A percentile compares a stretch with the other conserved stretches of the same genome.
Conservation (phyloP, 1,284 basidiomycete species). For the Vanrija humicola region DNA sequence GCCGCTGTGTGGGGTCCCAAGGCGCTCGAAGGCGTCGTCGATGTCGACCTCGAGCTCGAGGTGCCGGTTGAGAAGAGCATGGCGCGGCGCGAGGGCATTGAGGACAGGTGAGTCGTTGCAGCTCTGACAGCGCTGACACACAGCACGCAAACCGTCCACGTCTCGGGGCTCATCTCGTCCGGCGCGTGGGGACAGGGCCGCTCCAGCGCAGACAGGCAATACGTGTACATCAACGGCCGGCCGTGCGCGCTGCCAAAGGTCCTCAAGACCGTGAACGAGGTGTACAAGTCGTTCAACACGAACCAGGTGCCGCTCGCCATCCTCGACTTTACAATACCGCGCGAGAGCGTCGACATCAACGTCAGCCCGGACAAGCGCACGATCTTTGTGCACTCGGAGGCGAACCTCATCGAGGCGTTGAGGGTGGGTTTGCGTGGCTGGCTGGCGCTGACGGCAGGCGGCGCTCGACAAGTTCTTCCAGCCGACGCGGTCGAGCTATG, state of each 20-base stretch:
- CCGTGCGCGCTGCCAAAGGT: slow-evolving; percentile 81
- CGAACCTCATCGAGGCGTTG: slow-evolving; percentile 70
- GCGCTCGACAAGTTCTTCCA: slow-evolving; percentile 64
- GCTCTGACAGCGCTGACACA: not conserved
- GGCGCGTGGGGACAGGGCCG: slow-evolving; percentile 58
- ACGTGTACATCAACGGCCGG: slow-evolving; percentile 89
- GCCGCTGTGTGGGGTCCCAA: slow-evolving; percentile 82
- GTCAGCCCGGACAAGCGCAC: slow-evolving; percentile 96
- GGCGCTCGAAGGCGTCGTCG: slow-evolving; percentile 67
- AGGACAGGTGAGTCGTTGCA: slow-evolving; percentile 21
- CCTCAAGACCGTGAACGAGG: slow-evolving; percentile 82
- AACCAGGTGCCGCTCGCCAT: slow-evolving; percentile 77
- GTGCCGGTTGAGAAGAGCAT: slow-evolving; percentile 62
- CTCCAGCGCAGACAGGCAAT: slow-evolving; percentile 78
- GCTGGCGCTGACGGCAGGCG: slow-evolving; percentile 39
- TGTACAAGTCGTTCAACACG: slow-evolving; percentile 78
- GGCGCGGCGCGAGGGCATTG: slow-evolving; percentile 39
- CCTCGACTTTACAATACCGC: slow-evolving; percentile 76
- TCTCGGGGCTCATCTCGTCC: slow-evolving; percentile 42
- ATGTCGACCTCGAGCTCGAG: slow-evolving; percentile 66
- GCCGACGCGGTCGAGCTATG: slow-evolving; percentile 65
- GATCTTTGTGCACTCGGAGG: slow-evolving; percentile 86
- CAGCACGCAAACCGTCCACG: slow-evolving; percentile 35
- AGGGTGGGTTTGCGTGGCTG: slow-evolving; percentile 55
- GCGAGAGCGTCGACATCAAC: slow-evolving; percentile 87